Conservation (phyloP, 768 basidiomycete genomes). For the Atractiella rhizophila region DNA sequence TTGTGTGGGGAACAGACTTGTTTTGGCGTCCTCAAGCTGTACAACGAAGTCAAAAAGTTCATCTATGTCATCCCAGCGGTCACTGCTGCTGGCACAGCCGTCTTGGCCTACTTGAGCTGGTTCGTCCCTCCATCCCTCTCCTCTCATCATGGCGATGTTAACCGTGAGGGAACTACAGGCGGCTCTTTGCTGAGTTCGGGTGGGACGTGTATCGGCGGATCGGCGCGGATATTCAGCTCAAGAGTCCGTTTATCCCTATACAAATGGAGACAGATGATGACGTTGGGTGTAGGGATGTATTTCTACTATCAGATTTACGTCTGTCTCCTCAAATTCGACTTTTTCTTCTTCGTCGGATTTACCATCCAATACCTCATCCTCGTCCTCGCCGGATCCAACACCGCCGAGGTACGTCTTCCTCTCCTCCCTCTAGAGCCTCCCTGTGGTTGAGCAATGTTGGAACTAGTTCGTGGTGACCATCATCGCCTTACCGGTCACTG, state of each 20-base stretch:
- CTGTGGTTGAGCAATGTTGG: background rate
- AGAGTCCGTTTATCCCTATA: background rate
- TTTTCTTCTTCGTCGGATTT: slow-evolving; percentile 13
- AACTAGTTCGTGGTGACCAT: background rate
- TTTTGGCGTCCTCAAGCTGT: background rate
- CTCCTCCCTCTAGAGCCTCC: background rate
- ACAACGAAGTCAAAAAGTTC: background rate
- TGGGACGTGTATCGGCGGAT: slow-evolving; percentile 7
- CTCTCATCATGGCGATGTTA: too few species aligned
- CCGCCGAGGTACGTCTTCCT: too few species aligned
- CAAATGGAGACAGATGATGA: background rate
- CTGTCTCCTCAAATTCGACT: slow-evolving; percentile 9
- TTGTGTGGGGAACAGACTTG: background rate
- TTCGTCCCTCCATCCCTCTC: too few species aligned
- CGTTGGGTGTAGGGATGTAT: too few species aligned
- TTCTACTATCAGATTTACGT: slow-evolving; percentile 7
- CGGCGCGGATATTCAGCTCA: slow-evolving; percentile 3
- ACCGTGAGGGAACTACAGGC: too few species aligned
- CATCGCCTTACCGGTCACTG: background rate
- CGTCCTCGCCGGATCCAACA: background rate
- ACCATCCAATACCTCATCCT: slow-evolving; percentile 8
- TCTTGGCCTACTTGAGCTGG: slow-evolving; percentile 3
- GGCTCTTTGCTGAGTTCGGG: slow-evolving; percentile 7
- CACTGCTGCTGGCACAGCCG: slow-evolving; percentile 2
- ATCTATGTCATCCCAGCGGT: slow-evolving; percentile 7